Base-by-base conservation (phyloP, 1,284 basidiomycete species). In the Takashimella tepidaria region DNA sequence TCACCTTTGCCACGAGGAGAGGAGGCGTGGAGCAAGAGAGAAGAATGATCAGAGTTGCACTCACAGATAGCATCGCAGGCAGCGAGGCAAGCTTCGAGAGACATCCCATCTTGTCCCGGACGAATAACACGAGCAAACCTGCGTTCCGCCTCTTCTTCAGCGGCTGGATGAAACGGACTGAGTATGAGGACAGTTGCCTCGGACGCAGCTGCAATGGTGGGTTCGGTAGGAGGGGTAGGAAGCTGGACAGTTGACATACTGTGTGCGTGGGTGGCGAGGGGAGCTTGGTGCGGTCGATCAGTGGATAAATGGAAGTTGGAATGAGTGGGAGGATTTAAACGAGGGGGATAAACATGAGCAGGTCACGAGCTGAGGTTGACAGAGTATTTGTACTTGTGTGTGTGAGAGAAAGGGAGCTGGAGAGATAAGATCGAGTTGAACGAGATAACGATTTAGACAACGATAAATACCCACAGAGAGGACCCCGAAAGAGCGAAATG, bases 111-210 rank as follows among this genome's bases (percentile, higher is more conserved):
- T 2, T 56, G 52, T 1, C 52, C 54, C 2, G 60, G 57, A 2
- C 66, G 48, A 3, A 75, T 25, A 19, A 73, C 55, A 8, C 51
- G 58, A 8, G 50, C 52, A 51, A 76, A 76, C 25, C 56, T 41
- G 22, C 49, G 44, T 19, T 58, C 60, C 4, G 74, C 74, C 20
- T 69, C 62, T n/a, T 48, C 56, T 49, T 70, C 67, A 0, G 69
- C 65, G 13, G 49, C 46, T 5, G 62, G 62, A 40, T 73, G 71
- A 24, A 71, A 59, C 3, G 66, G 65, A 10, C 65, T 64, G 23
- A 65, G 63, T 21, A 73, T 47, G 50, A 58, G 69, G n/a, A 71
- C 49, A 2, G 66, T 70, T 25, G 70, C 69, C 16, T 69, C 53
- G 11, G 51, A 45, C 3, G 65, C 55, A 4, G 50, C 31, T 19